Base-by-base conservation (phyloP, 305 asterid genomes). In the Monarda citriodora region DNA sequence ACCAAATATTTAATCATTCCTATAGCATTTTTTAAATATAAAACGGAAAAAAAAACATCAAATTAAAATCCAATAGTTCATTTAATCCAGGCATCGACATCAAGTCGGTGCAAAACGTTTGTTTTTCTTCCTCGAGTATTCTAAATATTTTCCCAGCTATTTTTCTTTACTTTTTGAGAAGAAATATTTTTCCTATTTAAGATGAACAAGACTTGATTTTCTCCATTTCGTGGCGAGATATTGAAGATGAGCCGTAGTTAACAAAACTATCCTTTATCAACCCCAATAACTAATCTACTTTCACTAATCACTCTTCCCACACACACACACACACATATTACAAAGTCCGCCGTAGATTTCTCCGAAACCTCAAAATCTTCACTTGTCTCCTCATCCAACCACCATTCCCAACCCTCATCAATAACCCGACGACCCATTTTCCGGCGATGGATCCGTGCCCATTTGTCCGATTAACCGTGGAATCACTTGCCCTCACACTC, bases 371-470 rank as follows among this genome's bases (percentile, higher is more conserved):
- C 61, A 41, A 13, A 6, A 26, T 26, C 31, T 26, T 26, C 31
- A 25, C 26, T 25, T 2, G 3, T 25, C 4, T 25, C 26, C 26
- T 25, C 26, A 25, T 25, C 26, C 26, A 26, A 26, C 31, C 31
- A 3, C 31, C 31, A 26, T 26, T 26, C 31, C 31, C 31, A 26
- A 3, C 31, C 31, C 31, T 26, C 31, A 26, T 6, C 31, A 26
- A 3, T 5, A 26, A 26, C 5, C 31, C 37, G 37, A 9, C 37
- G 9, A 32, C 37, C 37, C 31, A 7, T 32, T 32, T 9, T 32
- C 37, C 37, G 37, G 37, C 37, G 37, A 89, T 90, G 97, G 97
- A 91, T 91, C 97, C 97, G 12, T 91, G 96, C 67, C 97, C 97
- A 1, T 91, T 91, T 42, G 89, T 85, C 37, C 93, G 95, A 14